Evolutionary conservation across 805 yeast genomes (phyloP), one percentile per base, ranked within the genome.

Genomic region (Metschnikowia noctiluminum): DNA sequence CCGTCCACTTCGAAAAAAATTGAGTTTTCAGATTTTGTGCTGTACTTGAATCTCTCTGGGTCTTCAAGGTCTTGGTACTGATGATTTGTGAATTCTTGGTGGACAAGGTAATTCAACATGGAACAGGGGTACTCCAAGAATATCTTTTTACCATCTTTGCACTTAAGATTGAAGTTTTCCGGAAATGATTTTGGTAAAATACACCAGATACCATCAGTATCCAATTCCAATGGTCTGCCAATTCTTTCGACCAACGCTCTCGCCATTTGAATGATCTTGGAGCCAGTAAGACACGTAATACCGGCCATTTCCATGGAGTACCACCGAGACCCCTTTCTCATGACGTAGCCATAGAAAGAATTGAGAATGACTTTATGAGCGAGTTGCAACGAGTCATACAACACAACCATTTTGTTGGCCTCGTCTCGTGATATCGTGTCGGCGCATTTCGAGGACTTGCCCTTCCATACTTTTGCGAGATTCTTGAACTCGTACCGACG

Each of bases 241-340:
- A 95, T 71, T 59, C 97, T 74, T 64, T 92, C 98, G 12, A 94
- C 97, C 50, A 94, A 71, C 0, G 86, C 71, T 53, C 98, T 77
- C 0, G 99, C 99, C 94, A 92, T 87, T 68, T 95, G 98, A 73
- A 94, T 94, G 59, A 94, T 94, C 0, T 96, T 89, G 0, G 99
- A 97, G 45, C 99, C 99, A 0, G 99, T 94, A 42, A 91, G 76
- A 77, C 99, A 95, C 0, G 99, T 94, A 15, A 94, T 94, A 54
- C 99, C 99, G 0, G 99, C 99, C 99, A 95, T 94, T 66, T 94
- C 99, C 94, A 94, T 90, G 0, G 99, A 94, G 61, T 91, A 94
- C 99, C 99, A 94, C 51, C 99, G 78, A 0, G 99, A 94, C 36
- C 99, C 99, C 61, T 94, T 94, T 68, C 99, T 81, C 99, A 94